Evolutionary conservation across 345 rosid species (phyloP), one percentile per base, ranked within the genome.

Genomic region (Rhodomyrtus tomentosa): DNA sequence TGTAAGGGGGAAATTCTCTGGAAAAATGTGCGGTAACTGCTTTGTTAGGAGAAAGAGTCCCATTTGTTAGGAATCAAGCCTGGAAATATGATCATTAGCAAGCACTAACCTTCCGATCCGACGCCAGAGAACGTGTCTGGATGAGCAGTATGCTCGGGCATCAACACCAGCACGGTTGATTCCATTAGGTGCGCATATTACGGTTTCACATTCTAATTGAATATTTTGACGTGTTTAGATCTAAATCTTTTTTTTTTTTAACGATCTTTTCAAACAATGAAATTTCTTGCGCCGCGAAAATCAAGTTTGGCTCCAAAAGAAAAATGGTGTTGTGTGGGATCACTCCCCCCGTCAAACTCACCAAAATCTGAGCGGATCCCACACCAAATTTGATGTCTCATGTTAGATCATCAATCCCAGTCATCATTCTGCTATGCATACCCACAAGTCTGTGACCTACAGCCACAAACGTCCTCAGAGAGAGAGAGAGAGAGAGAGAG

Each of bases 401-500:
- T 18, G 10, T 68, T 36, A 68, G 79, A 68, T 68, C 79, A 20
- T 21, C 20, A 62, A 68, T 68, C 79, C 79, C 25, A 36, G 45
- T 36, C 79, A 36, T 4, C 24, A 68, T 36, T 68, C 79, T 68
- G 18, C 45, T 36, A 68, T 36, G 2, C 45, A 32, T 36, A 40
- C 25, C 24, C 45, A 40, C 79, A 68, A 38, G 45, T 4, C 79
- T 36, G 36, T 32, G 16, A 40, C 16, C 42, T 8, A 68, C 79
- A 36, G 82, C 84, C 27, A 82, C 86, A 53, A 72, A n/a, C 29
- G 54, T 50, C 74, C 48, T n/a, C 32, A 22, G 32, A 2, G 51
- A 22, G 81, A 74, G 81, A 20, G 81, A 79, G 80, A 72, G 76
- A 62, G 40, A 72, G 40, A 68, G 79, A 80, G 10, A 81, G 29